Base-by-base conservation (phyloP, 129 eudicot genomes). In the Tanacetum coccineum region DNA sequence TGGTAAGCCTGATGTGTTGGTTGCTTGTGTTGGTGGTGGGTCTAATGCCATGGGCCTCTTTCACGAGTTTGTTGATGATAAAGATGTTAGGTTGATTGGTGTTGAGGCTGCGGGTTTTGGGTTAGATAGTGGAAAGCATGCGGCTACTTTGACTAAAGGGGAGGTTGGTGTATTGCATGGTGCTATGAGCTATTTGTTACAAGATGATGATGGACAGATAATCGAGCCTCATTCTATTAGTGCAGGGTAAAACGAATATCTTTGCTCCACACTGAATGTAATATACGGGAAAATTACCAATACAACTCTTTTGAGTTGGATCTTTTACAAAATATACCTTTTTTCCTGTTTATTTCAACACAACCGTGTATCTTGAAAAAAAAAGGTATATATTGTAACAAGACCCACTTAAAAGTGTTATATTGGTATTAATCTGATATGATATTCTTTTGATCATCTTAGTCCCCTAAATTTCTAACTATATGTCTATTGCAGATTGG, bases 11-110 rank as follows among this genome's bases (percentile, higher is more conserved):
- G 95, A 88, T 70, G 86, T 93, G 21, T 64, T 93, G 62, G 89
- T 93, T 75, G 98, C 95, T 12, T 93, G 98, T 81, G 90, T 88
- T 51, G 96, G 98, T 47, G 96, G 95, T 9, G 98, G 98, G 4
- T 93, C 98, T 18, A 93, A 93, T 82, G 98, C 96, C 20, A 89
- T 93, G 79, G 96, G 98, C 11, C 85, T 88, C 62, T 93, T 93
- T 65, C 92, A 88, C 28, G 98, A 93, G 62, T 93, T 93, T 75
- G 84, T 93, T 13, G 92, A 86, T 9, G 96, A 93, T 49, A 69
- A 82, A 67, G 95, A 93, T 25, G 96, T 93, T 7, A 82, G 96
- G 64, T 54, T 93, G 76, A 86, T 93, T 53, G 98, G 98, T 62
- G 95, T 93, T 0, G 98, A 93, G 74, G 45, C 96, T 70, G 98